Percentiles rank a stretch among this genome's conserved stretches.
phyloP scores from a whole-genome alignment of 345 rosid species.

The Combretum micranthum region DNA sequence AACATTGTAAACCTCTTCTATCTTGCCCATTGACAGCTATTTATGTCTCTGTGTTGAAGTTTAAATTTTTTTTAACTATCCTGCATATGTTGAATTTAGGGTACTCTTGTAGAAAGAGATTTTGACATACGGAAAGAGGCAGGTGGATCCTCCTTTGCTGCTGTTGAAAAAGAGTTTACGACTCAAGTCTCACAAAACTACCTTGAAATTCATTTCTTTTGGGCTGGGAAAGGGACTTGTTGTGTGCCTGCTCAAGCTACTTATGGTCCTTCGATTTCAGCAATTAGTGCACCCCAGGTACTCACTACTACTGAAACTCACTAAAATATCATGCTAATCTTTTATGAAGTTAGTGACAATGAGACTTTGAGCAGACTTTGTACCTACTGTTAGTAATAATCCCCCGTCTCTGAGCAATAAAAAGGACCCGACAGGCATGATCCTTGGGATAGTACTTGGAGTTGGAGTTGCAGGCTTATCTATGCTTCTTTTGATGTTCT shows the following conservation, averaged over 20 bases:
- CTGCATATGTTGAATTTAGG: no score
- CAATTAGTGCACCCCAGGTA: conserved; percentile 14
- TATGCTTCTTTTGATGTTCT: conserved; percentile 21
- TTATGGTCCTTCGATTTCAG: conserved; percentile 35
- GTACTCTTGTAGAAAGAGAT: no score
- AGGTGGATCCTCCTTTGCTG: conserved; percentile 19
- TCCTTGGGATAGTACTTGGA: conserved; percentile 52
- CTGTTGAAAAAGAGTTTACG: conserved; percentile 7
- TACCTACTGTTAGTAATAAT: conserved; percentile 49
- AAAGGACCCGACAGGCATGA: conserved; percentile 32
- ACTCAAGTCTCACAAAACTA: conserved; percentile 20
- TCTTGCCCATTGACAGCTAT: no score
- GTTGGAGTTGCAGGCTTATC: conserved; percentile 30
- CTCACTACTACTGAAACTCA: neutral
- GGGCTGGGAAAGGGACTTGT: conserved; percentile 35
- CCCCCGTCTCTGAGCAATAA: conserved; percentile 21
- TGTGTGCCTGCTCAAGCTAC: conserved; percentile 21
- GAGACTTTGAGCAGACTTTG: conserved; percentile 43
- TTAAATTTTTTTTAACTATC: no score
- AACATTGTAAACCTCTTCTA: no score
- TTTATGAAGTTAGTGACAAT: conserved; percentile 9
- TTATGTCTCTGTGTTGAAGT: no score
- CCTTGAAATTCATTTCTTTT: conserved; percentile 26
- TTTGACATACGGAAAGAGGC: conserved; percentile 26
- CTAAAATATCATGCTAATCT: neutral